phyloP scores from a whole-genome alignment of 257 asterid species.

The Cordia subcordata region DNA sequence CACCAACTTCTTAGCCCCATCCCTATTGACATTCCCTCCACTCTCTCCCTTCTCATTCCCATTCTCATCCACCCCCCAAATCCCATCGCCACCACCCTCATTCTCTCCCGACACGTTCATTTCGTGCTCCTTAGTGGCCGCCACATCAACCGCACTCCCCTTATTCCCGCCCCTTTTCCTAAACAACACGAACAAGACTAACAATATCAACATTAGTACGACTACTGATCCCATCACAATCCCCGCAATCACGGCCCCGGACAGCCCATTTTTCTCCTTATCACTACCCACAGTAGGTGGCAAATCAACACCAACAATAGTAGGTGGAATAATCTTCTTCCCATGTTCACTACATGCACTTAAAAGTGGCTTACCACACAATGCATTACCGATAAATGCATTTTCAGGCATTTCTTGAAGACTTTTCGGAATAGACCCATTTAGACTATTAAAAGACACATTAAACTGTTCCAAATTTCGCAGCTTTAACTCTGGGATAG shows the following conservation, averaged over 20 bases:
- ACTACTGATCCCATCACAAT: constrained; percentile 20
- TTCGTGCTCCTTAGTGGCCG: constrained; percentile 8
- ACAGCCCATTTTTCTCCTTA: constrained; percentile 8
- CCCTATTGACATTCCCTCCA: constrained; percentile 12
- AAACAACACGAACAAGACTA: constrained; percentile 11
- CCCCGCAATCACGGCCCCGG: constrained; percentile 19
- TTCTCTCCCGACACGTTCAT: constrained; percentile 13
- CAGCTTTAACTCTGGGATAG: constrained; percentile 45
- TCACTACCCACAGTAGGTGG: neutral
- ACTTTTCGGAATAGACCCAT: constrained; percentile 62
- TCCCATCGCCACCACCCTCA: constrained; percentile 19
- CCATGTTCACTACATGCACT: constrained; percentile 27
- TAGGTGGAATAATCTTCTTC: neutral
- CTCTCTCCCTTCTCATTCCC: constrained; percentile 22
- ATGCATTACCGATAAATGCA: constrained; percentile 56
- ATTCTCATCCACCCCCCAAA: constrained; percentile 6
- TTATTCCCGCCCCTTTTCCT: constrained; percentile 13
- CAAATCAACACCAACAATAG: neutral
- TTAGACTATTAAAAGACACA: constrained; percentile 56
- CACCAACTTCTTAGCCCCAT: constrained; percentile 26
- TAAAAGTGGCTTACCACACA: constrained; percentile 76
- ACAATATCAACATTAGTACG: constrained; percentile 9
- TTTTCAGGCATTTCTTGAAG: constrained; percentile 31
- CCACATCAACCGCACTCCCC: constrained; percentile 14
- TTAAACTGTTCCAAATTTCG: constrained; percentile 63